These are phyloP conservation scores for Colletotrichum eleusines DNA, from an alignment of 2,329 filamentous ascomycete species.

Conservation along the genomic window DNA sequence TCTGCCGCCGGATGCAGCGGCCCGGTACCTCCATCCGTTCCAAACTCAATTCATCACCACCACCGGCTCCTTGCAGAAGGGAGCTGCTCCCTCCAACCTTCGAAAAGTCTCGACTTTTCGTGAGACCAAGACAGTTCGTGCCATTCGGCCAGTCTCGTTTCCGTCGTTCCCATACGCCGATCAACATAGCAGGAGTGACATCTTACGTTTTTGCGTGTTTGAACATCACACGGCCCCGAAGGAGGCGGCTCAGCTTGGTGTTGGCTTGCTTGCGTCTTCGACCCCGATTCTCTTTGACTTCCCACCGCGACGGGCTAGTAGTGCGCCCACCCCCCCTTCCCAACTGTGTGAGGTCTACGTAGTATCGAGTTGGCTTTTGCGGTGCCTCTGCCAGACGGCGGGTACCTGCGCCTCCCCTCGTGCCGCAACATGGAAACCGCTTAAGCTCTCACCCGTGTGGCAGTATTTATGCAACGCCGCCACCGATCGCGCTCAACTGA, in stretches of 20 bases:
- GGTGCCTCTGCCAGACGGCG: conserved; percentile 22
- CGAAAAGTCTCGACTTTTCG: conserved; percentile 21
- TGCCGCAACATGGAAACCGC: conserved; percentile 16
- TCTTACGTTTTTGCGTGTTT: conserved; percentile 20
- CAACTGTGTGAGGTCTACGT: conserved; percentile 17
- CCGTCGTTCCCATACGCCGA: conserved; percentile 20
- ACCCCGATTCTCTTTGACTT: not conserved
- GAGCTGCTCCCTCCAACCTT: conserved; percentile 28
- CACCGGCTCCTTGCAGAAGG: conserved; percentile 13
- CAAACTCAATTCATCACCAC: not conserved
- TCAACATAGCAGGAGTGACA: conserved; percentile 7
- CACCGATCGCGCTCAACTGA: conserved; percentile 25
- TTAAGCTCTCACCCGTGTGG: conserved; percentile 1
- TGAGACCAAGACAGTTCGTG: conserved; percentile 10
- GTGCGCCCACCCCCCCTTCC: no score
- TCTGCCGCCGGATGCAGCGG: conserved; percentile 28
- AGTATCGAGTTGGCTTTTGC: conserved; percentile 36
- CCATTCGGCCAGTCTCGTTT: conserved; percentile 20
- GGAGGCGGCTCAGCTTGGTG: conserved; percentile 13
- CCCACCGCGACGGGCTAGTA: conserved; percentile 19
- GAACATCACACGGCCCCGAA: conserved; percentile 24
- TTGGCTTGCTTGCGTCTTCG: not conserved
- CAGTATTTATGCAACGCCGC: conserved; percentile 23
- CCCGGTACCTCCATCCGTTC: conserved; percentile 12
- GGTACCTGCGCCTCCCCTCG: conserved; percentile 37